Evolutionary conservation across 192 early-diverging fungal genomes (phyloP).

Genomic region (Gryganskiella cystojenkinii): DNA sequence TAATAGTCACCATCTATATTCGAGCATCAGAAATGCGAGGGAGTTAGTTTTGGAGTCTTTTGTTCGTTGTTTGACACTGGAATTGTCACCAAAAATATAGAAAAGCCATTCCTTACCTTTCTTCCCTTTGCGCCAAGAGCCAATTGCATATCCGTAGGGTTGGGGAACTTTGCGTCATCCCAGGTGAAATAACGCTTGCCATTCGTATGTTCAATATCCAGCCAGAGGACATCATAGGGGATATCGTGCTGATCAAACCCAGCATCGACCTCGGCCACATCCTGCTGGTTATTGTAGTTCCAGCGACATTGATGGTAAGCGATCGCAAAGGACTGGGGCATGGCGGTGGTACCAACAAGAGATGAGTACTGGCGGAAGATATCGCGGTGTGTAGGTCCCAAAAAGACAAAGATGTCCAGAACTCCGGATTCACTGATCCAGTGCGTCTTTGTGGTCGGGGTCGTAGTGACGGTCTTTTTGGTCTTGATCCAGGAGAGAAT

Average conservation of each 20-base stretch:
- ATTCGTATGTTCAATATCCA: constrained; percentile 99
- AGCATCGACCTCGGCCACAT: constrained; percentile 86
- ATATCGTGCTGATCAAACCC: constrained; percentile 93
- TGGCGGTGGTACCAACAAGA: constrained; percentile 81
- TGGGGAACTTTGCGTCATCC: constrained; percentile 92
- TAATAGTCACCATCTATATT: constrained; percentile 89
- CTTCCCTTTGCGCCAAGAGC: constrained; percentile 76
- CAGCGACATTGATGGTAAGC: constrained; percentile 98
- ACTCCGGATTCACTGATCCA: constrained; percentile 95
- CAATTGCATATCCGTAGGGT: constrained; percentile 86
- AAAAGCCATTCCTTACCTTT: constrained; percentile 61
- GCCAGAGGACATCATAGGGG: constrained; percentile 98
- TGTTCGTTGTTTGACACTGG: not conserved
- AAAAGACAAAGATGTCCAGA: constrained; percentile 89
- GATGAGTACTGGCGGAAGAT: constrained; percentile 78
- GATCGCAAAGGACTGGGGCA: constrained; percentile 92
- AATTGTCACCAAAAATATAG: not conserved
- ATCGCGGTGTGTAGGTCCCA: constrained; percentile 74
- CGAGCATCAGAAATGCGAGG: too few species aligned
- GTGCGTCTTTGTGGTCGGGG: constrained; percentile 76
- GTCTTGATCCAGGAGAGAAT: constrained; percentile 38
- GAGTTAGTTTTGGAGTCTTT: too few species aligned
- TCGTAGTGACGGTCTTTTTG: constrained; percentile 25
- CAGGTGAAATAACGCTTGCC: constrained; percentile 98
- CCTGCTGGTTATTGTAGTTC: constrained; percentile 95